phyloP scores from a whole-genome alignment of 2,329 filamentous ascomycete genomes.

The Xylariales sp. region DNA sequence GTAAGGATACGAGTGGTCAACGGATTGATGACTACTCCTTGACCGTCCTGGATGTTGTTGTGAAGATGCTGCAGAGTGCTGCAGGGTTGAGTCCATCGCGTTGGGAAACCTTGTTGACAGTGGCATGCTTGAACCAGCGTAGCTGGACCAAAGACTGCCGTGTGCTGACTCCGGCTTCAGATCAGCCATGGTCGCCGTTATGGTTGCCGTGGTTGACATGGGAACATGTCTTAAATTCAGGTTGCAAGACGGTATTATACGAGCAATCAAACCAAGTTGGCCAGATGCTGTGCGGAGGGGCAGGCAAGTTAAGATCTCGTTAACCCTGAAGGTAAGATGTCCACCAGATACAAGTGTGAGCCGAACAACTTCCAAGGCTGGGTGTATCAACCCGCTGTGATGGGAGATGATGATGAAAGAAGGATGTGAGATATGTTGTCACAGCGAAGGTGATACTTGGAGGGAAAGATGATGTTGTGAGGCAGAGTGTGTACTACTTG shows the following conservation, averaged over 20 bases:
- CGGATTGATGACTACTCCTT: conserved; percentile 42
- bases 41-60: conserved; percentile 44
- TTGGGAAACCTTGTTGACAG: conserved; percentile 47
- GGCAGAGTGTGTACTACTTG: conserved; percentile 29
- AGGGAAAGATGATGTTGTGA: conserved; percentile 28
- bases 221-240: conserved; percentile 37
- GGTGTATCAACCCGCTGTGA: too few species aligned
- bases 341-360: too few species aligned
- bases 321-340: too few species aligned
- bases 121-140: conserved; percentile 47
- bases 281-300: too few species aligned
- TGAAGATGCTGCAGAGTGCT: conserved; percentile 39
- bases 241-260: too few species aligned
- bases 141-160: conserved; percentile 54
- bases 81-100: conserved; percentile 44
- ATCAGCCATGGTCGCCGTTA: conserved; percentile 60
- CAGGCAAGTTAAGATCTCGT: too few species aligned
- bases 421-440: too few species aligned
- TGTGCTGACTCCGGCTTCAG: conserved; percentile 56
- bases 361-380: too few species aligned
- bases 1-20: conserved; percentile 51
- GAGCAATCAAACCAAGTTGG: too few species aligned
- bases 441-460: too few species aligned
- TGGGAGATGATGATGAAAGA: conserved; percentile 8
- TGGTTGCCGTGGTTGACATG: conserved; percentile 59